Conservation (phyloP, 305 asterid species). For the Fraxinus baroniana region DNA sequence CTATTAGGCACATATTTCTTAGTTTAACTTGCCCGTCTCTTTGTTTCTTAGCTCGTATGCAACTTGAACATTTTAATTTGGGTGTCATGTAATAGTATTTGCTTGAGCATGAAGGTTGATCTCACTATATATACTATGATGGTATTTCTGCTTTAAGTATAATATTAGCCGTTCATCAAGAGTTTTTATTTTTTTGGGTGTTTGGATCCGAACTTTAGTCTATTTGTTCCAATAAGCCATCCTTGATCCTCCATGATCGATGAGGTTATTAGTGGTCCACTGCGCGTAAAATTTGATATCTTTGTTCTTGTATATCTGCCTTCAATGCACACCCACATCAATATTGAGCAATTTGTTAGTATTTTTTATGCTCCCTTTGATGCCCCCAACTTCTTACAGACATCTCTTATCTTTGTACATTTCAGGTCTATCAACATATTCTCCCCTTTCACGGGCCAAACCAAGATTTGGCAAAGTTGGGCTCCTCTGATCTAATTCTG, state of each 20-base stretch:
- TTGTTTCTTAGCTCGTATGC: not conserved
- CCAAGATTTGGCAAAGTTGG: conserved; percentile 41
- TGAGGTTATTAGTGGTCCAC: not conserved
- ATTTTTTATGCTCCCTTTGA: not conserved
- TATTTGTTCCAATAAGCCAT: not conserved
- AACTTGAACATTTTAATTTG: not conserved
- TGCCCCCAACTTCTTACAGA: not conserved
- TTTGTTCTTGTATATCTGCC: not conserved
- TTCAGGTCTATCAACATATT: conserved; percentile 51
- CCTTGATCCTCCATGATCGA: not conserved
- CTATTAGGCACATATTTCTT: not conserved
- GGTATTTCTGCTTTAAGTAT: not conserved
- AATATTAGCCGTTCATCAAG: not conserved
- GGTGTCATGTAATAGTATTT: not conserved
- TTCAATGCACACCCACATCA: not conserved
- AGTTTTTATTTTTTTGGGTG: not conserved
- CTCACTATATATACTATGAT: not conserved
- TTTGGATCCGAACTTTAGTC: not conserved
- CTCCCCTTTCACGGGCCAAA: conserved; percentile 40
- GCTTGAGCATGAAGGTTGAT: not conserved
- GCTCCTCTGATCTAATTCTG: conserved; percentile 30
- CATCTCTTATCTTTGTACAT: conserved; percentile 8
- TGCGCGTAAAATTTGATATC: not conserved
- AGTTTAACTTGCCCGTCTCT: not conserved
- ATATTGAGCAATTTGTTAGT: not conserved